Conservation (phyloP, 2,329 filamentous ascomycete genomes). For the Rhynchosporium graminicola region DNA sequence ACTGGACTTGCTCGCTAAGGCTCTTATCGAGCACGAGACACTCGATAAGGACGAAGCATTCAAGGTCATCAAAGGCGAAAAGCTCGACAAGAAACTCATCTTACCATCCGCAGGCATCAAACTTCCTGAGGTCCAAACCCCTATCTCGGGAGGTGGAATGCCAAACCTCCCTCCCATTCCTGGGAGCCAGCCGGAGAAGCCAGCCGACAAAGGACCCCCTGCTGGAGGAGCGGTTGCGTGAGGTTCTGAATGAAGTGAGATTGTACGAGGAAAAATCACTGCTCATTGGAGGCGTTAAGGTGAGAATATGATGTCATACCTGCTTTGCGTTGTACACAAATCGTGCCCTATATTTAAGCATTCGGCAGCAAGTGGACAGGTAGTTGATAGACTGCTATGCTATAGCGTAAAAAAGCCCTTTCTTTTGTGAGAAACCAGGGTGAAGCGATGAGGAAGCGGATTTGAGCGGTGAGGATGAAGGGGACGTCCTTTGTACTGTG, state of each 20-base stretch:
- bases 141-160: slow-evolving; percentile 22
- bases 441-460: not conserved
- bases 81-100: slow-evolving; percentile 68
- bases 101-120: slow-evolving; percentile 64
- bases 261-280: slow-evolving; percentile 13
- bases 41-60: slow-evolving; percentile 86
- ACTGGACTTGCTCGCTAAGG: slow-evolving; percentile 83
- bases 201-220: slow-evolving; percentile 31
- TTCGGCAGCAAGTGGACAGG: slow-evolving; percentile 6
- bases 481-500: slow-evolving; percentile 14
- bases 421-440: slow-evolving; percentile 19
- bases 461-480: not conserved
- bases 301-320: slow-evolving; percentile 1
- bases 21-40: slow-evolving; percentile 92
- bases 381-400: slow-evolving; percentile 8
- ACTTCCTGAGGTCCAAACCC: slow-evolving; percentile 51
- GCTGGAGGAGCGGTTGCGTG: slow-evolving; percentile 35
- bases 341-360: slow-evolving; percentile 17
- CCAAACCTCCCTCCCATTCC: slow-evolving; percentile 36
- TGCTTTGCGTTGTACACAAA: slow-evolving; percentile 5
- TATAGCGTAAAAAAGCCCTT: slow-evolving; percentile 18
- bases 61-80: slow-evolving; percentile 84
- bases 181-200: slow-evolving; percentile 27
- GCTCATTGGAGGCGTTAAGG: slow-evolving; percentile 22
- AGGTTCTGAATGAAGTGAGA: not conserved